Conservation (phyloP, 805 yeast species). For the Ascoidea rubescens region DNA sequence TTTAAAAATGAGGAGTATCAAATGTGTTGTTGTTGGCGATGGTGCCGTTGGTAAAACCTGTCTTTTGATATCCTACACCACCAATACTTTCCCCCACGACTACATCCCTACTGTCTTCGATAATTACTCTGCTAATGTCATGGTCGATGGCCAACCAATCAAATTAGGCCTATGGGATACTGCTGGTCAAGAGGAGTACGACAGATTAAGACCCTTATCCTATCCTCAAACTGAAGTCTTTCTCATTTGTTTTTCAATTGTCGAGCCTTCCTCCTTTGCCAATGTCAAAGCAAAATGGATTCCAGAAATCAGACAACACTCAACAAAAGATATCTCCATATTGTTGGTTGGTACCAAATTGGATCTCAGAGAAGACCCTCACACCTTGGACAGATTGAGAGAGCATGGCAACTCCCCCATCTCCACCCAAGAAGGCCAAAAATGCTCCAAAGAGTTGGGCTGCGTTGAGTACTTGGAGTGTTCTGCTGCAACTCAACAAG, state of each 20-base stretch:
- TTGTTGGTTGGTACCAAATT: conserved; percentile 79
- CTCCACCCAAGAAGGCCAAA: conserved; percentile 43
- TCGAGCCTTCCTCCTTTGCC: conserved; percentile 65
- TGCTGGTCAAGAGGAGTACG: conserved; percentile 90
- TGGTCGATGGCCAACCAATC: conserved; percentile 70
- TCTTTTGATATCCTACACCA: conserved; percentile 67
- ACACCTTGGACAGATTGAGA: conserved; percentile 47
- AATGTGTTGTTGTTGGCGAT: conserved; percentile 90
- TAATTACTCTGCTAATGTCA: conserved; percentile 76
- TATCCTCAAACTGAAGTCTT: conserved; percentile 90
- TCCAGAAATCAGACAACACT: conserved; percentile 79
- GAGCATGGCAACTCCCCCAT: conserved; percentile 53
- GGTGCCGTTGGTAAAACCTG: conserved; percentile 71
- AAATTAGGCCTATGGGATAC: conserved; percentile 91
- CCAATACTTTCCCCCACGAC: conserved; percentile 86
- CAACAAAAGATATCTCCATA: conserved; percentile 54
- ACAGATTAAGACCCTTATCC: conserved; percentile 75
- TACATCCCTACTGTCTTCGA: conserved; percentile 92
- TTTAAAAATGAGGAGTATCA: conserved; percentile 59
- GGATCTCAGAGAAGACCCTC: conserved; percentile 74
- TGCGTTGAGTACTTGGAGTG: conserved; percentile 74
- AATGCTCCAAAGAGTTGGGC: conserved; percentile 56
- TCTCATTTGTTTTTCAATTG: conserved; percentile 73
- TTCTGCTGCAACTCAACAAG: conserved; percentile 80
- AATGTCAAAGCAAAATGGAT: conserved; percentile 75